Base-by-base conservation (phyloP, 2,329 filamentous ascomycete species). In the Teratosphaeria epicoccoides region DNA sequence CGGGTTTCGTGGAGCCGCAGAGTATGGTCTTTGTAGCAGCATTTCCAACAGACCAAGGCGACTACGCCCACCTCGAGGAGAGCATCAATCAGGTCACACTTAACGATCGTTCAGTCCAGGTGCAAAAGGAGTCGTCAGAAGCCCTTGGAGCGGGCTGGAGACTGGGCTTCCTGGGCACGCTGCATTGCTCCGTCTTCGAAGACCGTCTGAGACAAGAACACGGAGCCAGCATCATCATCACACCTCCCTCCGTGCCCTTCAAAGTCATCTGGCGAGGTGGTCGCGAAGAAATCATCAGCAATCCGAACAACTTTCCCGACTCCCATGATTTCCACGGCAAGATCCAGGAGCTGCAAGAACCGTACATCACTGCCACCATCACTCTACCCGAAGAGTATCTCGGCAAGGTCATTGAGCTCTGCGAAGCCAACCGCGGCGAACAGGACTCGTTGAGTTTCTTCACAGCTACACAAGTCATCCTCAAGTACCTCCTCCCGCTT, bases 101-200 rank as follows among this genome's bases (percentile, higher is more conserved):
- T 49, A 98, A 98, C 67, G 93, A 98, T 68, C 83, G 93, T 53
- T 95, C 89, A 66, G 88, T 98, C 26, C 95, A 89, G 2, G 75
- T 97, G 46, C 86, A 90, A 61, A 97, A 97, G 67, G 93, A 97
- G 66, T 88, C 87, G 24, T 96, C 90, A 0, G 89, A 97, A 64
- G 93, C 93, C 0, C 76, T 98, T 0, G 93, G 93, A 0, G 87
- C 91, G 1, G 93, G 93, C 2, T 98, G 93, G 85, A 83, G 93
- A 45, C 73, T 98, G 10, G 93, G 93, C 0, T 98, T 98, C 65
- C 72, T 98, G 3, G 93, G 93, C n/a, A 97, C 90, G 11, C 74
- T 98, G 46, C 93, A 98, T 68, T 97, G 93, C 71, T 97, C 90
- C n/a, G 93, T 98, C 4, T 98, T 98, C 62, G 90, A 98, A 70